These are phyloP conservation scores for Guadua angustifolia DNA, from an alignment of 176 grass and related monocot genomes.

Conservation along the genomic window DNA sequence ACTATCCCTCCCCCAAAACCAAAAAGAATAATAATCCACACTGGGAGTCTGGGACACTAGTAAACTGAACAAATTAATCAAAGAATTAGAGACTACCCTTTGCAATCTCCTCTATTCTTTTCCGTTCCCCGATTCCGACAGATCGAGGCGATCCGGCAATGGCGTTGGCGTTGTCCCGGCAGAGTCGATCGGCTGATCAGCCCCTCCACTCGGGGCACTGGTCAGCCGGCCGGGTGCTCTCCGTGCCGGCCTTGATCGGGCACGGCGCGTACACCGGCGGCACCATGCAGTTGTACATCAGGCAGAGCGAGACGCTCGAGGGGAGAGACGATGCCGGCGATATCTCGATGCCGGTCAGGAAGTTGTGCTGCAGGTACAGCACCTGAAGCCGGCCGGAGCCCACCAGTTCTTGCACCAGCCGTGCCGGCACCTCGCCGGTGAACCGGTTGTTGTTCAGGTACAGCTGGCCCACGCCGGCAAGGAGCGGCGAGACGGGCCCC, in stretches of 20 bases:
- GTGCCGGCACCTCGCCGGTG: slow-evolving; percentile 78
- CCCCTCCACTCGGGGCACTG: slow-evolving; percentile 91
- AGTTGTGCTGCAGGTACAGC: slow-evolving; percentile 98
- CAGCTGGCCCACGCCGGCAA: slow-evolving; percentile 72
- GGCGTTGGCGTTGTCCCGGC: background rate
- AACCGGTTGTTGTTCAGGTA: slow-evolving; percentile 99
- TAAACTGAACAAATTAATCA: slow-evolving; percentile 80
- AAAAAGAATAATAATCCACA: slow-evolving; percentile 53
- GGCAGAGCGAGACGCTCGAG: slow-evolving; percentile 74
- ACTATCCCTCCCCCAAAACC: slow-evolving; percentile 38
- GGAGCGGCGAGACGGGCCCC: slow-evolving; percentile 71
- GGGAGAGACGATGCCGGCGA: slow-evolving; percentile 75
- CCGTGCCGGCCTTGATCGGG: slow-evolving; percentile 87
- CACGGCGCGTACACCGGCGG: slow-evolving; percentile 84
- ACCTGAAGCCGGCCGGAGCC: slow-evolving; percentile 71
- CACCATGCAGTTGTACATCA: slow-evolving; percentile 99
- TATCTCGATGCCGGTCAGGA: slow-evolving; percentile 85
- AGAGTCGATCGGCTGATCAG: slow-evolving; percentile 19
- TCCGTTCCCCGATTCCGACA: background rate
- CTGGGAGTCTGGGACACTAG: slow-evolving; percentile 20
- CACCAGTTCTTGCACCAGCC: slow-evolving; percentile 83
- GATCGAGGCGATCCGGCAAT: slow-evolving; percentile 54
- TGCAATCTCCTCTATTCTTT: slow-evolving; percentile 39
- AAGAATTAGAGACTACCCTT: slow-evolving; percentile 66
- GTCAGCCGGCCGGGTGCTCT: slow-evolving; percentile 85